Evolutionary conservation across 208 protist species (phyloP).

Genomic region (Blastocrithidia nonstop): DNA sequence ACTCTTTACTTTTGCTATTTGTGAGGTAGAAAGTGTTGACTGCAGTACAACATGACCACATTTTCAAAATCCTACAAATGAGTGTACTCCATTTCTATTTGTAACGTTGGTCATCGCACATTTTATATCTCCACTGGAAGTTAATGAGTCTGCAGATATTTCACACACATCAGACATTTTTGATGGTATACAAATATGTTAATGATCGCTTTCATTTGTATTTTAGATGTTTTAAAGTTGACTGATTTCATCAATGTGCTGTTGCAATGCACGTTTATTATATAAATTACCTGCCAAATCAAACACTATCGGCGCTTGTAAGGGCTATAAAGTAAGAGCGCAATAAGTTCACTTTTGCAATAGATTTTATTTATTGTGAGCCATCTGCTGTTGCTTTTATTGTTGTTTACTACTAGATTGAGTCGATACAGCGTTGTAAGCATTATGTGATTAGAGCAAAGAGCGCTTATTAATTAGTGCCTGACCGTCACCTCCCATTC

Average conservation of each 20-base stretch:
- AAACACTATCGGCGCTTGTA: slow-evolving; percentile 46
- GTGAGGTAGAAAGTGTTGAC: slow-evolving; percentile 19
- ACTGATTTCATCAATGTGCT: too few species aligned
- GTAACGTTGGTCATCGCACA: slow-evolving; percentile 45
- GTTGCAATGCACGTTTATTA: slow-evolving; percentile 42
- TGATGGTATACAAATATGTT: slow-evolving; percentile 5
- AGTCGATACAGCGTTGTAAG: slow-evolving; percentile 18
- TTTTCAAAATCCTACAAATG: slow-evolving; percentile 61
- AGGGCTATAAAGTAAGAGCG: slow-evolving; percentile 24
- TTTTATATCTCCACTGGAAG: slow-evolving; percentile 15
- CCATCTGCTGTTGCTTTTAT: slow-evolving; percentile 10
- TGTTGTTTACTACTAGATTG: slow-evolving; percentile 4
- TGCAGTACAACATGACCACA: slow-evolving; percentile 68
- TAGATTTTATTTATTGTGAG: slow-evolving; percentile 1
- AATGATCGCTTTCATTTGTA: background rate
- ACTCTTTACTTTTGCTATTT: slow-evolving; percentile 1
- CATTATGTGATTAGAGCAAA: slow-evolving; percentile 27
- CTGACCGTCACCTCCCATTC: slow-evolving; percentile 74
- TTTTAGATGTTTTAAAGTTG: too few species aligned
- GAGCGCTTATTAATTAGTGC: slow-evolving; percentile 59
- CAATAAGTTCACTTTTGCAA: slow-evolving; percentile 41
- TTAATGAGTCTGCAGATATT: slow-evolving; percentile 12
- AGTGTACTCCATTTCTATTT: slow-evolving; percentile 21
- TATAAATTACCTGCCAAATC: slow-evolving; percentile 44
- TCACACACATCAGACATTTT: slow-evolving; percentile 46